A percentile compares a stretch with the other conserved stretches of the same genome.
phyloP scores from a whole-genome alignment of 805 yeast species.

The Suhomyces sp. region DNA sequence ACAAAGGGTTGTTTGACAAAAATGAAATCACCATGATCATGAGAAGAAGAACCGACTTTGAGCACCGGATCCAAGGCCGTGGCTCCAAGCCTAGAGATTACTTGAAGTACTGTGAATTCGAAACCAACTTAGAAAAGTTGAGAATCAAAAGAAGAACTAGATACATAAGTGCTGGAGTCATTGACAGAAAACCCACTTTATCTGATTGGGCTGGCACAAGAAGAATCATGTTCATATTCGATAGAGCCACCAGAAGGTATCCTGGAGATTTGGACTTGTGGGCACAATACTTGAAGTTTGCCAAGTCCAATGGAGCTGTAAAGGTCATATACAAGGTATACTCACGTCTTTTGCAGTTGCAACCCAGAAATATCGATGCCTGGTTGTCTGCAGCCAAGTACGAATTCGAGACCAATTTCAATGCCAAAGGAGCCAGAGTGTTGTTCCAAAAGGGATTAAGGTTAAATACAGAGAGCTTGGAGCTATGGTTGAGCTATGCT shows the following conservation, averaged over 20 bases:
- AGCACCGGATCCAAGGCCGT: conserved; percentile 81
- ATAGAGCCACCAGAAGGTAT: conserved; percentile 75
- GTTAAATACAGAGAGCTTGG: conserved; percentile 70
- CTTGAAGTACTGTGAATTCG: conserved; percentile 75
- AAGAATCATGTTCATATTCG: conserved; percentile 76
- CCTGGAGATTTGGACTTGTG: conserved; percentile 78
- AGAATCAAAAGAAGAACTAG: conserved; percentile 70
- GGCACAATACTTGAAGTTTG: conserved; percentile 69
- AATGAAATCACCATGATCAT: conserved; percentile 80
- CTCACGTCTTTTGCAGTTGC: conserved; percentile 74
- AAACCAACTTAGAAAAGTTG: conserved; percentile 71
- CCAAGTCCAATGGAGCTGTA: conserved; percentile 64
- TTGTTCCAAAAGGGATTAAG: conserved; percentile 81
- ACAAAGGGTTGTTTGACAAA: conserved; percentile 76
- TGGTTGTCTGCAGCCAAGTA: conserved; percentile 96
- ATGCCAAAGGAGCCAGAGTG: conserved; percentile 83
- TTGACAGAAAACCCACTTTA: conserved; percentile 60
- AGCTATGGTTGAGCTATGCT: conserved; percentile 81
- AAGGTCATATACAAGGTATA: conserved; percentile 74
- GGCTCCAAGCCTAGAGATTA: conserved; percentile 79
- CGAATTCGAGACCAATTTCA: conserved; percentile 85
- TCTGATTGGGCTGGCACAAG: conserved; percentile 87
- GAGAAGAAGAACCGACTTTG: conserved; percentile 94
- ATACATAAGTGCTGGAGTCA: conserved; percentile 50
- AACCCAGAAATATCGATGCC: conserved; percentile 85